Percentiles rank a stretch among this genome's conserved stretches.
Evolutionary conservation across 495 filamentous ascomycete genomes (phyloP).

Genomic region (Lepidopterella palustris): DNA sequence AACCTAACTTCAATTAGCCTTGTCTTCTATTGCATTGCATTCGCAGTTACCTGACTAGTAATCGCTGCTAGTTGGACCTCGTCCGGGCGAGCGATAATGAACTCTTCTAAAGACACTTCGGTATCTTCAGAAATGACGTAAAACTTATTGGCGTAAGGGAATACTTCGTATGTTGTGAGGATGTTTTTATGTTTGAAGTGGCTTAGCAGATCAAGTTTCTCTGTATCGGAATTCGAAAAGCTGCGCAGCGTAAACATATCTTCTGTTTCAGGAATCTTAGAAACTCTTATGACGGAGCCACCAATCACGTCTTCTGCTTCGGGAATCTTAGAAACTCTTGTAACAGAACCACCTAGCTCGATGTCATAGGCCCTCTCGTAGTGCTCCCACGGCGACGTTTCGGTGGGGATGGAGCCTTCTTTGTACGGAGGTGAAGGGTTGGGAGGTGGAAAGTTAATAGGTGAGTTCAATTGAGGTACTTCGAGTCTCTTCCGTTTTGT

Average conservation of each 20-base stretch:
- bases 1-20: not conserved
- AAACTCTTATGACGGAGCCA: not conserved
- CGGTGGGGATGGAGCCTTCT: too few relatives aligned
- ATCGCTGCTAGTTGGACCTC: not conserved
- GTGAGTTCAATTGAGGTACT: not conserved
- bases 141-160: not conserved
- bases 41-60: not conserved
- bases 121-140: not conserved
- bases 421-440: not conserved
- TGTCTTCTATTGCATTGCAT: not conserved
- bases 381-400: not conserved
- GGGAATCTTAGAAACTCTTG: not conserved
- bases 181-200: not conserved
- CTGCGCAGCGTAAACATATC: not conserved
- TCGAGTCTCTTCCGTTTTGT: not conserved
- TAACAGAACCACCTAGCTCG: not conserved
- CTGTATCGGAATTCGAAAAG: not conserved
- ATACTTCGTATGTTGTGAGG: not conserved
- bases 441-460: not conserved
- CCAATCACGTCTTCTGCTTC: not conserved
- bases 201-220: not conserved
- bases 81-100: not conserved
- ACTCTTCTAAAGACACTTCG: not conserved
- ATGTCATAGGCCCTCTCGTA: not conserved
- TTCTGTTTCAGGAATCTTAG: not conserved